Base-by-base conservation (phyloP, 108 stramenopile species). In the Cyclostephanos tholiformis region DNA sequence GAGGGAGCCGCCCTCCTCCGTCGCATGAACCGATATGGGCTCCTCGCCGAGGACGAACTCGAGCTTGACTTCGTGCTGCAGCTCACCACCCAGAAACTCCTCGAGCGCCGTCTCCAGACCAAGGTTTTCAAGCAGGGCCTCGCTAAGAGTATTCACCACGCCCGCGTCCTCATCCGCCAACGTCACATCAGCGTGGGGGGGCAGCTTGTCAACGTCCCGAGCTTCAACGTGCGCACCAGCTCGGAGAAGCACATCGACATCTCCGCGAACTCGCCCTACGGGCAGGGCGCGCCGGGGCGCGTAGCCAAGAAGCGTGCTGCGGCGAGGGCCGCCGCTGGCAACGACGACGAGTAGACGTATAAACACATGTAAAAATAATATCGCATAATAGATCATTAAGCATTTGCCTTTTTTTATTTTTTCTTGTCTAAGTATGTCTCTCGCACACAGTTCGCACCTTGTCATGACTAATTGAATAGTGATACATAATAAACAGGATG, bases 181-280 rank as follows among this genome's bases (percentile, higher is more conserved):
- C 95, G 99, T 65, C 99, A 99, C 95, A 99, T 99, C 76, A 91
- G 97, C 60, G 98, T 99, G 61, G 98, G 98, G 76, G 91, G 88
- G 69, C 98, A 98, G 80, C 85, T 99, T 27, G 99, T 99, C 36
- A 98, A 97, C 82, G 96, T 98, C 14, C 97, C 99, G 27, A 94
- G 93, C 67, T 98, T 99, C 95, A 94, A 98, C 78, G 97, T 99
- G 26, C 91, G 99, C 61, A 95, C 94, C 25, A 84, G 96, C 81
- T 92, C 91, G 46, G 99, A 98, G 86, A 98, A 97, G 85, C 97
- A 98, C 93, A 98, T 99, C 88, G 99, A 98, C 84, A 97, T 97
- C 81, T 80, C 98, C 63, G 84, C 92, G 62, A 97, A 93, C 75
- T 97, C 96, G 38, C 98, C 99, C 39, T 98, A 97, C 79, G 97